phyloP scores from a whole-genome alignment of 768 basidiomycete species.

The Pisolithus sp. region DNA sequence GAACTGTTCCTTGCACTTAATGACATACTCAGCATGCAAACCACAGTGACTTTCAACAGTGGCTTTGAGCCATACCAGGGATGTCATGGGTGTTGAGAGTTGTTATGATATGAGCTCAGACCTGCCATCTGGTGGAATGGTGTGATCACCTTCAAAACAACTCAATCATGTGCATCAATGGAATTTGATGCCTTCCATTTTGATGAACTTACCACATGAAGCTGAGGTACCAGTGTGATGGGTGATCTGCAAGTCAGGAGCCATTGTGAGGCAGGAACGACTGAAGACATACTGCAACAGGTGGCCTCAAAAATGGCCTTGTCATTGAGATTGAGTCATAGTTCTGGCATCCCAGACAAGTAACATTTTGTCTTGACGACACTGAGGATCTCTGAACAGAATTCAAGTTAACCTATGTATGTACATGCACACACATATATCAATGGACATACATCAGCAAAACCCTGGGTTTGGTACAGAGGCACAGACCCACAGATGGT shows the following conservation, averaged over 20 bases:
- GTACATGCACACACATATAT: background rate
- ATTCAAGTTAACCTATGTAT: constrained; percentile 91
- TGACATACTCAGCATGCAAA: constrained; percentile 87
- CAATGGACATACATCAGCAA: no score
- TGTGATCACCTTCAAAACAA: constrained; percentile 97
- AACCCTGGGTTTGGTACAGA: no score
- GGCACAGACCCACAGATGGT: no score
- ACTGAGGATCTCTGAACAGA: constrained; percentile 96
- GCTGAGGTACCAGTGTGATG: constrained; percentile 36
- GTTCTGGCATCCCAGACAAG: constrained; percentile 99
- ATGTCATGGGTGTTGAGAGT: constrained; percentile 93
- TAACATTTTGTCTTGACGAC: constrained; percentile 86
- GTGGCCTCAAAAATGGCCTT: constrained; percentile 99
- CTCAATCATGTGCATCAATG: constrained; percentile 98
- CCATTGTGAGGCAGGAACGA: no score
- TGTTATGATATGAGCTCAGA: constrained; percentile 98
- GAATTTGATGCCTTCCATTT: constrained; percentile 99
- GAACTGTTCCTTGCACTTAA: constrained; percentile 95
- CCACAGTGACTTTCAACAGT: constrained; percentile 92
- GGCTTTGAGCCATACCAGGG: constrained; percentile 90
- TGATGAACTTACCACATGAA: constrained; percentile 92
- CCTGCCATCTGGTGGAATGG: constrained; percentile 97
- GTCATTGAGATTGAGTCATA: constrained; percentile 92
- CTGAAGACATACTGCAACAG: constrained; percentile 66
- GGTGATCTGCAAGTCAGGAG: background rate